phyloP scores from a whole-genome alignment of 257 asterid genomes.

The Nicotiana obtusifolia region DNA sequence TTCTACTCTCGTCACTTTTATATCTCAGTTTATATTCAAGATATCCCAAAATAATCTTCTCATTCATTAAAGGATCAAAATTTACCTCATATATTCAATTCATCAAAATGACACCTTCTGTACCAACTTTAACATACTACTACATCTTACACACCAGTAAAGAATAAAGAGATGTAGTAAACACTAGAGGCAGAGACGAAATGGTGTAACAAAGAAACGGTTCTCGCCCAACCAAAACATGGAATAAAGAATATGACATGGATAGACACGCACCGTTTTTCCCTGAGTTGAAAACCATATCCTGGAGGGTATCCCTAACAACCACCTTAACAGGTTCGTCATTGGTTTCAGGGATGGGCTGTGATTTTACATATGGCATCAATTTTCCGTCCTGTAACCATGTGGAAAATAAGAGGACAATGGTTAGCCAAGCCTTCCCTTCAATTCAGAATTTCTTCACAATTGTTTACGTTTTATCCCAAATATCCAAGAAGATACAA shows the following conservation, averaged over 20 bases:
- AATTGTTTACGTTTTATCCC: too few species aligned
- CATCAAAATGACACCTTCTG: too few species aligned
- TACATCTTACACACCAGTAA: background rate
- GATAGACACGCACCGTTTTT: slow-evolving; percentile 17
- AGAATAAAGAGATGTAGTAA: background rate
- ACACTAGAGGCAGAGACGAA: background rate
- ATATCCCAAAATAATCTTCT: too few species aligned
- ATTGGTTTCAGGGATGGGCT: slow-evolving; percentile 70
- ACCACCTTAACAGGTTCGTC: slow-evolving; percentile 85
- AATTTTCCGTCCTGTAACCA: slow-evolving; percentile 55
- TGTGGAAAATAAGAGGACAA: background rate
- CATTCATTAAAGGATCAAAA: too few species aligned
- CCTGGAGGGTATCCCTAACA: slow-evolving; percentile 49
- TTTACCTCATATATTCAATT: too few species aligned
- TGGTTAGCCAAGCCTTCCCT: background rate
- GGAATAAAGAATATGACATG: background rate
- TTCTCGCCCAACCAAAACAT: background rate
- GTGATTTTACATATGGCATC: slow-evolving; percentile 55
- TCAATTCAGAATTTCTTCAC: background rate
- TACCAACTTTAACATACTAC: too few species aligned
- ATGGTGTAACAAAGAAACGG: background rate
- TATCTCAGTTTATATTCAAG: background rate
- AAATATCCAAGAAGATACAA: background rate
- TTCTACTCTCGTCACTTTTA: too few species aligned
- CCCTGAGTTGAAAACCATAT: slow-evolving; percentile 17